Conservation (phyloP, 768 basidiomycete species). For the Termitomyces sp. region DNA sequence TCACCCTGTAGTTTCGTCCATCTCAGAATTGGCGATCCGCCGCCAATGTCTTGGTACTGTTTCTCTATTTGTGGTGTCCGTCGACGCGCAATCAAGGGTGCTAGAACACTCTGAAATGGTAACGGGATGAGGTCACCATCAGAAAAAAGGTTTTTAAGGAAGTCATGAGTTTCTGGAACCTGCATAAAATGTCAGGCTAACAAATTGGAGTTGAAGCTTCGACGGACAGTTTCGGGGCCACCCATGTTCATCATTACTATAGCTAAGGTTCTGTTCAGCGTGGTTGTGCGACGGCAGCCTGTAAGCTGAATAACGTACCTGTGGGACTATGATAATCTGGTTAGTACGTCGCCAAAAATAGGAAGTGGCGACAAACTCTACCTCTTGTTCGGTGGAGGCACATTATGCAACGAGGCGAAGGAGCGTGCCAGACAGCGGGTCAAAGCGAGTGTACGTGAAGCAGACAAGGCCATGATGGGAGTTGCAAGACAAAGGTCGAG, state of each 20-base stretch:
- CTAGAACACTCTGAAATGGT: constrained; percentile 84
- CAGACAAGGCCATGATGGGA: constrained; percentile 10
- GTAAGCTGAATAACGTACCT: constrained; percentile 31
- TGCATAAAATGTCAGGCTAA: constrained; percentile 24
- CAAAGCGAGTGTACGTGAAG: constrained; percentile 9
- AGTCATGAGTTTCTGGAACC: constrained; percentile 91
- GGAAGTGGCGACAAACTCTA: constrained; percentile 15
- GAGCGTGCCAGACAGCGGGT: constrained; percentile 29
- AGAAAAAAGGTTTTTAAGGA: constrained; percentile 86
- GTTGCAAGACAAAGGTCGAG: background rate
- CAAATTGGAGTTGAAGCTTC: background rate
- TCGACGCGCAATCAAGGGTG: constrained; percentile 83
- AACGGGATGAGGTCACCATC: constrained; percentile 93
- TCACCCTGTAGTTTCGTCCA: constrained; percentile 88
- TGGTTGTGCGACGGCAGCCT: constrained; percentile 5
- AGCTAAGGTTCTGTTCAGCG: constrained; percentile 33
- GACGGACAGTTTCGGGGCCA: constrained; percentile 81
- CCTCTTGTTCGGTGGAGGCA: constrained; percentile 38
- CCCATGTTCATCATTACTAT: constrained; percentile 99
- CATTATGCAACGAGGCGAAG: constrained; percentile 38
- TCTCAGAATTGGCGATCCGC: constrained; percentile 90
- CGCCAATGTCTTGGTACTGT: constrained; percentile 93
- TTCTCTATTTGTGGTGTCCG: constrained; percentile 90
- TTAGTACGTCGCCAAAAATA: constrained; percentile 12
- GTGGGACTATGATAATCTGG: constrained; percentile 41